These are phyloP conservation scores for Barnettozyma salicaria DNA, from an alignment of 805 yeast genomes.

Conservation along the genomic window DNA sequence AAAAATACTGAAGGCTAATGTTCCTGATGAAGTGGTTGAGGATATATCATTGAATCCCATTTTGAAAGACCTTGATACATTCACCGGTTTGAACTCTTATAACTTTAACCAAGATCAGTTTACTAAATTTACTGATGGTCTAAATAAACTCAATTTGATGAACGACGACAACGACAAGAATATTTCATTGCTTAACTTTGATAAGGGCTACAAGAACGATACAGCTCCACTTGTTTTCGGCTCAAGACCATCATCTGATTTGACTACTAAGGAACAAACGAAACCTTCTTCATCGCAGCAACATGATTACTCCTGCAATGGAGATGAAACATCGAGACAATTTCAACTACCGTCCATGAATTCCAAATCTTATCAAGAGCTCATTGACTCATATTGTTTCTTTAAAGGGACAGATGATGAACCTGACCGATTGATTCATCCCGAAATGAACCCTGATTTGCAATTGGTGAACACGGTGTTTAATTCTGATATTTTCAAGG, in stretches of 20 bases:
- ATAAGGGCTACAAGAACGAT: not conserved
- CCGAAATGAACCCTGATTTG: conserved; percentile 5
- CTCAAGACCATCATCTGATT: not conserved
- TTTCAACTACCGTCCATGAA: conserved; percentile 31
- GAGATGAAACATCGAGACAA: too few relatives aligned
- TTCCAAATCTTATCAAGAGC: conserved; percentile 49
- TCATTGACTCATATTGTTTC: conserved; percentile 57
- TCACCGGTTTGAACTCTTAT: not conserved
- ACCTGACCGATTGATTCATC: not conserved
- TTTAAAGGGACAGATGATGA: conserved; percentile 31
- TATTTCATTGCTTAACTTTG: conserved; percentile 5
- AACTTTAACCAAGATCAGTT: conserved; percentile 1
- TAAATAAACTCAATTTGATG: conserved; percentile 7
- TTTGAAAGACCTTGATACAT: conserved; percentile 11
- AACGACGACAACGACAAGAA: conserved; percentile 8
- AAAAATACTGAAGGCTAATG: conserved; percentile 15
- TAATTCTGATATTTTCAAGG: not conserved
- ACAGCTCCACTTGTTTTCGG: conserved; percentile 4
- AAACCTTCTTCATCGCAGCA: too few relatives aligned
- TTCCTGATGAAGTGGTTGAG: conserved; percentile 5
- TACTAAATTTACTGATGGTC: conserved; percentile 6
- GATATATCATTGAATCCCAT: conserved; percentile 11
- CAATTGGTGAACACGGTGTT: conserved; percentile 5
- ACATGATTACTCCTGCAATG: too few relatives aligned
- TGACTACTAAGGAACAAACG: too few relatives aligned